Evolutionary conservation across 768 basidiomycete species (phyloP).

Genomic region (Lyophyllum semitale): DNA sequence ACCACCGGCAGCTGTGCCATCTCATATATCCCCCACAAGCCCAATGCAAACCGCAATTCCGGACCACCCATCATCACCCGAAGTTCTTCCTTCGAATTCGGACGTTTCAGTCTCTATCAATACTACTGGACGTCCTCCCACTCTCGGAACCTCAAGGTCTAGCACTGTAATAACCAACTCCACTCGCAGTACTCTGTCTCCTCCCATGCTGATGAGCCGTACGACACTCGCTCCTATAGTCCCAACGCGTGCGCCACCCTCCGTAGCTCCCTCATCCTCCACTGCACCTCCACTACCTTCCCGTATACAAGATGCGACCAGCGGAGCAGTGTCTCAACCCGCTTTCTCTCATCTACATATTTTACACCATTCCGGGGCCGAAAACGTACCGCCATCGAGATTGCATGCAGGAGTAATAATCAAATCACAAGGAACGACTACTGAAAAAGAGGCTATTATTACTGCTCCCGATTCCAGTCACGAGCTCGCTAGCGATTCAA

Average conservation of each 20-base stretch:
- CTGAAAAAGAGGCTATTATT: neutral
- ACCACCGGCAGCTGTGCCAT: neutral
- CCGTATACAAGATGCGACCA: neutral
- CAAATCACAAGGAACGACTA: neutral
- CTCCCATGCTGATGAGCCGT: slow-evolving; percentile 10
- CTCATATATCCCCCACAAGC: neutral
- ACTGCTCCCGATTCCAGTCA: neutral
- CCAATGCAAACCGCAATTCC: neutral
- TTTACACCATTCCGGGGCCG: slow-evolving; percentile 6
- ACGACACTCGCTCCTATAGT: slow-evolving; percentile 3
- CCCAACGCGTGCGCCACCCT: neutral
- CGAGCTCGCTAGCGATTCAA: neutral
- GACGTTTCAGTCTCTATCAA: neutral
- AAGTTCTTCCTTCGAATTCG: neutral
- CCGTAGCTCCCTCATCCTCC: neutral
- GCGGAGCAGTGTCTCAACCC: neutral
- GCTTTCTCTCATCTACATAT: neutral
- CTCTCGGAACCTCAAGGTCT: neutral
- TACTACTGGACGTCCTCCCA: neutral
- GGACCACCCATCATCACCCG: neutral
- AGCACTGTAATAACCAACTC: slow-evolving; percentile 1
- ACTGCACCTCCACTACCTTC: neutral
- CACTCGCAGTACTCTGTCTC: slow-evolving; percentile 11
- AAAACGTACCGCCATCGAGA: slow-evolving; percentile 7
- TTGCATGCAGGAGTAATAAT: neutral